Percentiles rank a stretch among this genome's conserved stretches.
Conservation (phyloP, 2,329 filamentous ascomycete genomes). For the Triangularia setosa region DNA sequence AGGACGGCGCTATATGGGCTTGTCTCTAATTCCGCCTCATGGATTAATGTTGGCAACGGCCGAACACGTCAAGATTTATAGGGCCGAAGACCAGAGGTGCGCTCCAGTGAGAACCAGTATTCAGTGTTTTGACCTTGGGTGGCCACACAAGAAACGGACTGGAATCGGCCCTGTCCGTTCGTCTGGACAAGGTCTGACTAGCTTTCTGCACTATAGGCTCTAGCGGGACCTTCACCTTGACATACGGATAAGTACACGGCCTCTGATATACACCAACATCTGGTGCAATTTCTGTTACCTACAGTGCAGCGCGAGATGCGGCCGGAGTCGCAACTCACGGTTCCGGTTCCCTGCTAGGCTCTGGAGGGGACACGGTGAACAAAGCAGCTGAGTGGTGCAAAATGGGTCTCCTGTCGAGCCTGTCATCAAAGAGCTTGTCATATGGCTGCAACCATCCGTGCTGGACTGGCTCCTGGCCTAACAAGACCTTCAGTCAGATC, state of each 20-base stretch:
- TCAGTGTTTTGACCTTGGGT: not conserved
- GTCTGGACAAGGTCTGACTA: slow-evolving; percentile 2
- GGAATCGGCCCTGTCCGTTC: slow-evolving; percentile 11
- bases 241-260: not conserved
- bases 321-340: not conserved
- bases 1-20: slow-evolving; percentile 23
- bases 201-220: not conserved
- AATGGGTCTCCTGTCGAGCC: slow-evolving; percentile 23
- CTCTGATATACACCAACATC: not conserved
- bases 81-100: slow-evolving; percentile 28
- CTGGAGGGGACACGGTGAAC: not conserved
- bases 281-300: not conserved
- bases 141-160: slow-evolving; percentile 4
- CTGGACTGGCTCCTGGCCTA: slow-evolving; percentile 33
- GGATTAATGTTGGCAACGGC: slow-evolving; percentile 28
- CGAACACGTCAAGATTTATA: slow-evolving; percentile 28
- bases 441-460: slow-evolving; percentile 39
- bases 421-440: slow-evolving; percentile 34
- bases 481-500: slow-evolving; percentile 36
- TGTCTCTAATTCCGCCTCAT: slow-evolving; percentile 23
- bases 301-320: not conserved
- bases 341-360: slow-evolving; percentile 1
- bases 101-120: slow-evolving; percentile 3
- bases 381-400: slow-evolving; percentile 32
- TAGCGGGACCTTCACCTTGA: slow-evolving; percentile 2